phyloP scores from a whole-genome alignment of 1,139 yeast genomes.

The Nakaseomyces sp. region DNA sequence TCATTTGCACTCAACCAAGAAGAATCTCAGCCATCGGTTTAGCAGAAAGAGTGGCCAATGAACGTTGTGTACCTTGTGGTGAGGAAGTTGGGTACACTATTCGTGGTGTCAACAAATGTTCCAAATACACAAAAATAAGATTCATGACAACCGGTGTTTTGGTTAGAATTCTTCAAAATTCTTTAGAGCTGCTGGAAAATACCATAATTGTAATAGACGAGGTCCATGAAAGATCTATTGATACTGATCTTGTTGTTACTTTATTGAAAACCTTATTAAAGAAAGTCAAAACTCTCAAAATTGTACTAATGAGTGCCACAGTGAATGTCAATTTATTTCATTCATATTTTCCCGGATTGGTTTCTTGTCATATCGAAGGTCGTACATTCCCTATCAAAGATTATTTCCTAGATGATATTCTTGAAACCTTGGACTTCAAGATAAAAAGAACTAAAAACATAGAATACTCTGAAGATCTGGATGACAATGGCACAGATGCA shows the following conservation, averaged over 20 bases:
- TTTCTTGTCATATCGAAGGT: constrained; percentile 72
- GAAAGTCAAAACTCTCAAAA: constrained; percentile 43
- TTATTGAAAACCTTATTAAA: constrained; percentile 54
- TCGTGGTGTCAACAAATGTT: constrained; percentile 76
- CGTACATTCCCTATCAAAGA: constrained; percentile 87
- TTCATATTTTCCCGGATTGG: constrained; percentile 45
- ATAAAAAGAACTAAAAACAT: constrained; percentile 30
- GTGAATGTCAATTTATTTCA: constrained; percentile 66
- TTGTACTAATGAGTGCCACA: constrained; percentile 91
- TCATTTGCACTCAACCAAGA: constrained; percentile 90
- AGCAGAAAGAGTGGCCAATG: constrained; percentile 87
- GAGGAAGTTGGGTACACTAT: constrained; percentile 79
- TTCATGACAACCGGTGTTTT: constrained; percentile 93
- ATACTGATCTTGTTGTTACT: constrained; percentile 76
- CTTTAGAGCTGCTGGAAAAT: constrained; percentile 39
- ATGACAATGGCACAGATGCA: constrained; percentile 17
- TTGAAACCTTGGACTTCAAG: constrained; percentile 46
- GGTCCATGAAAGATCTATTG: constrained; percentile 91
- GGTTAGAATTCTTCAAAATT: constrained; percentile 67
- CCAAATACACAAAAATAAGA: constrained; percentile 53
- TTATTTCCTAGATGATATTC: constrained; percentile 56
- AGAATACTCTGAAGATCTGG: constrained; percentile 14
- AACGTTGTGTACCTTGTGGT: constrained; percentile 62
- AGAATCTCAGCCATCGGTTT: constrained; percentile 92
- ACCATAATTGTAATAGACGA: constrained; percentile 69